Evolutionary conservation across 805 yeast genomes (phyloP).

Genomic region (Ogataea dorogensis): DNA sequence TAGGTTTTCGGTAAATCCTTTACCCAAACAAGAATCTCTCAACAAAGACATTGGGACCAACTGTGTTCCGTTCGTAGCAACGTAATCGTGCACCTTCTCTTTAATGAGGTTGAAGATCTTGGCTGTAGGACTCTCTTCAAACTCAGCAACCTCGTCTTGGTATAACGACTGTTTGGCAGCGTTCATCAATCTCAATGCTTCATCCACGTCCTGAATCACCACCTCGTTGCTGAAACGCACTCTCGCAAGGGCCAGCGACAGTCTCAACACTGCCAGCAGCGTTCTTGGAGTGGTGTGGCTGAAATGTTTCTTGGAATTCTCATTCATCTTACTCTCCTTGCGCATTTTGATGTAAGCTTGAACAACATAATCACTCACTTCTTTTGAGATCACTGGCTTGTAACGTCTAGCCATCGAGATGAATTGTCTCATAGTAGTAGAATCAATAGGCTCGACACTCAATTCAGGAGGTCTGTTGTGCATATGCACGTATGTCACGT

Average conservation of each 20-base stretch:
- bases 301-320: slow-evolving; percentile 73
- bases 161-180: slow-evolving; percentile 85
- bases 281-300: slow-evolving; percentile 96
- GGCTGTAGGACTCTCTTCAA: slow-evolving; percentile 67
- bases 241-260: slow-evolving; percentile 93
- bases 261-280: slow-evolving; percentile 81
- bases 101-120: slow-evolving; percentile 72
- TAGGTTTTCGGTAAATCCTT: slow-evolving; percentile 82
- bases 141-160: slow-evolving; percentile 45
- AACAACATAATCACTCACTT: slow-evolving; percentile 83
- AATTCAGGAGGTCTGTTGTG: slow-evolving; percentile 80
- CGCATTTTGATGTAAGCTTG: slow-evolving; percentile 87
- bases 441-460: slow-evolving; percentile 73
- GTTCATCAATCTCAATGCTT: slow-evolving; percentile 81
- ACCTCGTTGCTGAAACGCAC: slow-evolving; percentile 77
- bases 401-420: slow-evolving; percentile 80
- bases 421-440: slow-evolving; percentile 79
- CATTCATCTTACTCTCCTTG: slow-evolving; percentile 81
- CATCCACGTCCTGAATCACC: slow-evolving; percentile 82
- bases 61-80: slow-evolving; percentile 30
- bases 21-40: slow-evolving; percentile 64
- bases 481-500: slow-evolving; percentile 96
- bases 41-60: slow-evolving; percentile 47
- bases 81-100: slow-evolving; percentile 32
- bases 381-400: slow-evolving; percentile 81